Conservation (phyloP, 106 monocot species). For the Xerophyta viscosa region DNA sequence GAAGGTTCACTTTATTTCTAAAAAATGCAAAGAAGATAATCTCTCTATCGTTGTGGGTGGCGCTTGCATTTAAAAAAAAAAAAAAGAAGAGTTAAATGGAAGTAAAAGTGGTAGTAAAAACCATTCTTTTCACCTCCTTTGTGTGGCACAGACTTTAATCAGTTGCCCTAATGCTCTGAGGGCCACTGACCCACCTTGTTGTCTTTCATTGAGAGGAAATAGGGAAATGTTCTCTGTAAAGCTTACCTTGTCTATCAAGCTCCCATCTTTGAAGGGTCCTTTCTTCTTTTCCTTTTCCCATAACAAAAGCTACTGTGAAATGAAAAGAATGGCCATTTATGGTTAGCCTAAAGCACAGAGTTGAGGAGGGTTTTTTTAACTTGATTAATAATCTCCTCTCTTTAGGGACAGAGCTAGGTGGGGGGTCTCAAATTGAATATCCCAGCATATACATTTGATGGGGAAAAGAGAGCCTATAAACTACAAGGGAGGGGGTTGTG, state of each 20-base stretch:
- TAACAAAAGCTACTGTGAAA: conserved; percentile 14
- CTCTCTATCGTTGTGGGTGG: too few species aligned
- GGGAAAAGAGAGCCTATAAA: background rate
- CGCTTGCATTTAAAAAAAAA: too few species aligned
- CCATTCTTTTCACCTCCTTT: conserved; percentile 25
- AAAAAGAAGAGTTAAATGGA: background rate
- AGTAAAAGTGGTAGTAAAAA: background rate
- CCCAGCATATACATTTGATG: background rate
- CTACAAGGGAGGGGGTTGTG: background rate
- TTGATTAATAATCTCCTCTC: background rate
- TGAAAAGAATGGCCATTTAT: conserved; percentile 7
- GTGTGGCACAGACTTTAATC: conserved; percentile 26
- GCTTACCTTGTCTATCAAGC: conserved; percentile 57
- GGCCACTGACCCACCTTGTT: conserved; percentile 15
- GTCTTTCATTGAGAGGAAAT: conserved; percentile 23
- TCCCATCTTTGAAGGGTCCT: conserved; percentile 27
- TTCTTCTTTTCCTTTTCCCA: conserved; percentile 19
- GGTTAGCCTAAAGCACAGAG: background rate
- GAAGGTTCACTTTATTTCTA: too few species aligned
- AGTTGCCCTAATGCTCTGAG: conserved; percentile 19
- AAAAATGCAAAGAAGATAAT: too few species aligned
- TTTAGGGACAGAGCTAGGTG: background rate
- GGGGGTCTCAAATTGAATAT: background rate
- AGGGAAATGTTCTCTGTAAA: conserved; percentile 58
- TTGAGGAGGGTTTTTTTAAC: background rate